Evolutionary conservation across 2,329 filamentous ascomycete species (phyloP), one percentile per base, ranked within the genome.

Genomic region (Fusarium musae): DNA sequence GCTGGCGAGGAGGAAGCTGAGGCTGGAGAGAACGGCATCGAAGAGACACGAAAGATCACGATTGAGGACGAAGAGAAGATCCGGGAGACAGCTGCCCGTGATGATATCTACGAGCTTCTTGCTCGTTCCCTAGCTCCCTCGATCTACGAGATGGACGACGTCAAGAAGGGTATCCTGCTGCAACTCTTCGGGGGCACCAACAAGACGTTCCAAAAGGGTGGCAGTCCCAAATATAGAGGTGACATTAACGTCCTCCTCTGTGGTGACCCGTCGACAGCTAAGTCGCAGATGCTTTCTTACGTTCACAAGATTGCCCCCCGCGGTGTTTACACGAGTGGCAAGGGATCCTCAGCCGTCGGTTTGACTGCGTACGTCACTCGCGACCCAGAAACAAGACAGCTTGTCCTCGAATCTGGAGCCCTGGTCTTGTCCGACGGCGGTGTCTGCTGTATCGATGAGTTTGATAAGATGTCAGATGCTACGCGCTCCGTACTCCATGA

Each of bases 141-240:
- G 67, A 93, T 99, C 78, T 98, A 97, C 84, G 96, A 99, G 83
- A 93, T 97, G 91, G 96, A 99, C 76, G 96, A 99, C 78, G 95
- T 98, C 53, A 99, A 99, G 87, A 99, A 99, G 84, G 96, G 96
- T 16, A 98, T 99, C 70, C 87, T 99, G 16, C 90, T 99, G 8
- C 96, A 99, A 79, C 90, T 99, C 44, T 99, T 99, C 80, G 96
- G 96, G 42, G 96, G 96, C 63, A 97, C 96, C 39, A 99, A 99
- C 86, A 99, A 99, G 85, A 94, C 93, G 2, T 99, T 99, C 82
- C 90, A 97, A 66, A 98, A 98, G 83, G 96, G 96, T 63, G 96
- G 95, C 65, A 97, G 93, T 79, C 96, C 96, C 11, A 95, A 93
- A 78, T 99, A 99, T 82, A 91, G 96, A 85, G 96, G 96, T 71